phyloP scores from a whole-genome alignment of 1,284 basidiomycete genomes.

The Ustilago shanxiensis region DNA sequence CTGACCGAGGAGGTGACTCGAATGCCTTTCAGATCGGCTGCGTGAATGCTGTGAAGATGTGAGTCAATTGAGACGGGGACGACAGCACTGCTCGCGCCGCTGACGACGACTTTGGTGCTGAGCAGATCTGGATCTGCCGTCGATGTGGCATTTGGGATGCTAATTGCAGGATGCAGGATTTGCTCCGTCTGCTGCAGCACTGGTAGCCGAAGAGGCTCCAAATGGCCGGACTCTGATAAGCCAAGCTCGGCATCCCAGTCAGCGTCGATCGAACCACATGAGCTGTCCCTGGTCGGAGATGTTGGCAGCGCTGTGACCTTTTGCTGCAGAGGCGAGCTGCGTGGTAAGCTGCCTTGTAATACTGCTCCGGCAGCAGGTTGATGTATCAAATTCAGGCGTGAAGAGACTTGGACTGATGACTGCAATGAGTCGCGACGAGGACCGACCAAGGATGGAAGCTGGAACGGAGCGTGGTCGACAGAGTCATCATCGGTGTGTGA shows the following conservation, averaged over 20 bases:
- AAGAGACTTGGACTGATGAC: neutral
- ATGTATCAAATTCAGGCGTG: neutral
- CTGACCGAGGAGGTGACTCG: slow-evolving; percentile 46
- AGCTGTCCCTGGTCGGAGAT: neutral
- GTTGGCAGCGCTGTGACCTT: neutral
- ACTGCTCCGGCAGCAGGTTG: neutral
- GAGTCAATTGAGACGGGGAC: neutral
- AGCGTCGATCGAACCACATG: slow-evolving; percentile 24
- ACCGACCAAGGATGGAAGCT: neutral
- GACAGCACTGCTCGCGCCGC: slow-evolving; percentile 2
- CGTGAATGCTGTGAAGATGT: slow-evolving; percentile 7
- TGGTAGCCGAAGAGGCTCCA: slow-evolving; percentile 32
- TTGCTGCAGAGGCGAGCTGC: neutral
- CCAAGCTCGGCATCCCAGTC: slow-evolving; percentile 50
- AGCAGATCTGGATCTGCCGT: neutral
- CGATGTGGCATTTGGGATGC: neutral
- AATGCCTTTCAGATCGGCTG: slow-evolving; percentile 32
- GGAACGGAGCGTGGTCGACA: slow-evolving; percentile 3
- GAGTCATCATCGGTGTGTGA: slow-evolving; percentile 30
- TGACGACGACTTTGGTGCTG: slow-evolving; percentile 19
- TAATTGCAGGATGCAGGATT: neutral
- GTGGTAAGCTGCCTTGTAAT: too few relatives aligned
- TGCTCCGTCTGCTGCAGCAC: slow-evolving; percentile 5
- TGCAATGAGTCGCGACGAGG: neutral
- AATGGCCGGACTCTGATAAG: slow-evolving; percentile 25